Evolutionary conservation across 371 early-diverging fungal species (phyloP).

Genomic region (Mucor velutinosus): DNA sequence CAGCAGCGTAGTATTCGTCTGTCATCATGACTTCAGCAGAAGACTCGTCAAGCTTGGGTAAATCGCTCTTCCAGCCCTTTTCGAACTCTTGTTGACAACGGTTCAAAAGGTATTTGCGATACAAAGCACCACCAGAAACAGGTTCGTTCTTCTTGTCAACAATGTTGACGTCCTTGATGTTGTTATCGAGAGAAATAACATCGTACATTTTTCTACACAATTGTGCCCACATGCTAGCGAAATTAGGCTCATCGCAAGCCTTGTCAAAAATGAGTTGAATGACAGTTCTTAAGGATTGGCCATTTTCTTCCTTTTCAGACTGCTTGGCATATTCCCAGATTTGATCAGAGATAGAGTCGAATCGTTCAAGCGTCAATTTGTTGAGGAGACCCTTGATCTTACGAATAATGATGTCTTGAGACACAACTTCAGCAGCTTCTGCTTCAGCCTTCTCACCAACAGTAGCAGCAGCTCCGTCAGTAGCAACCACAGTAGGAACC

Average conservation of each 20-base stretch:
- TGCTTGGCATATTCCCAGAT: constrained; percentile 78
- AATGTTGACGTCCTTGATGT: constrained; percentile 54
- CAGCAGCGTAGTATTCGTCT: constrained; percentile 82
- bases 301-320: constrained; percentile 69
- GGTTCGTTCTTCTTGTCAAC: constrained; percentile 54
- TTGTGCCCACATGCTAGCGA: constrained; percentile 88
- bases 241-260: constrained; percentile 92
- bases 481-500: constrained; percentile 62
- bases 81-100: constrained; percentile 92
- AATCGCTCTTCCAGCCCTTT: constrained; percentile 74
- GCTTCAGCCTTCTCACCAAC: constrained; percentile 10
- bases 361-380: constrained; percentile 95
- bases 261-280: constrained; percentile 91
- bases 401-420: constrained; percentile 69
- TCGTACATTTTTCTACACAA: constrained; percentile 78
- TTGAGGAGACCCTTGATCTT: constrained; percentile 90
- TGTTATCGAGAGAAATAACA: constrained; percentile 36
- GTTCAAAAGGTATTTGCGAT: constrained; percentile 89
- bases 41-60: constrained; percentile 54
- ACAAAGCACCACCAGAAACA: constrained; percentile 70
- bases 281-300: constrained; percentile 73
- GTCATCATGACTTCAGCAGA: constrained; percentile 55
- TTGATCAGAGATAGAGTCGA: constrained; percentile 82
- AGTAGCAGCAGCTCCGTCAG: constrained; percentile 28
- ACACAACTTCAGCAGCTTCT: constrained; percentile 41